Percentiles rank a stretch among this genome's conserved stretches.
phyloP scores from a whole-genome alignment of 352 stramenopile species.

The Pythium insidiosum region DNA sequence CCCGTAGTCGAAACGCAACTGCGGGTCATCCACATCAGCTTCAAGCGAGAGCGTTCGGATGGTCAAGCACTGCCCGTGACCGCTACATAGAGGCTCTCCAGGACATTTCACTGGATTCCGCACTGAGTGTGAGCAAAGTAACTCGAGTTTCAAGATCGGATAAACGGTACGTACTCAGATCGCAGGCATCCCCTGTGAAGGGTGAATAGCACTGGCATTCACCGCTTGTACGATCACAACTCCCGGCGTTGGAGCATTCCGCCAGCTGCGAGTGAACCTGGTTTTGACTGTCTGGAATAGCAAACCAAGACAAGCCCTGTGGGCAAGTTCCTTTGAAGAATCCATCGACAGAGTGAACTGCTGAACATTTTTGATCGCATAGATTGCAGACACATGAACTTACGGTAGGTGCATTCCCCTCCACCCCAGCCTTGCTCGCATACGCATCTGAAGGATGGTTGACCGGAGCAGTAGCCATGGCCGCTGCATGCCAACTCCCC shows the following conservation, averaged over 20 bases:
- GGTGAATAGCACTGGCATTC: constrained; percentile 53
- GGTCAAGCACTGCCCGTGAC: constrained; percentile 72
- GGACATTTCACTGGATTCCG: constrained; percentile 45
- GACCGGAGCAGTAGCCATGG: constrained; percentile 52
- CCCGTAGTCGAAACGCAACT: constrained; percentile 57
- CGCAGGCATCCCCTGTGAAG: constrained; percentile 50
- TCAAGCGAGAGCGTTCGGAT: constrained; percentile 58
- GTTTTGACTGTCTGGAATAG: constrained; percentile 28
- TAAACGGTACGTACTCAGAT: constrained; percentile 28
- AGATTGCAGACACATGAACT: constrained; percentile 2
- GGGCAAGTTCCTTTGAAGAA: constrained; percentile 57
- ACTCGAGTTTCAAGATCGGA: too few relatives aligned
- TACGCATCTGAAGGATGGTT: constrained; percentile 43
- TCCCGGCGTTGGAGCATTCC: constrained; percentile 51
- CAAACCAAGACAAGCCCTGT: constrained; percentile 55
- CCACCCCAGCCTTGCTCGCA: constrained; percentile 54
- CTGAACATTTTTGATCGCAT: too few relatives aligned
- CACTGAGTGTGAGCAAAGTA: too few relatives aligned
- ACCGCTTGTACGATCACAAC: constrained; percentile 41
- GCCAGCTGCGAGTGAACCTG: constrained; percentile 40
- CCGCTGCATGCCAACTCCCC: constrained; percentile 69
- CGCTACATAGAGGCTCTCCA: constrained; percentile 38
- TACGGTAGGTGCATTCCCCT: constrained; percentile 61
- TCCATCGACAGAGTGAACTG: too few relatives aligned
- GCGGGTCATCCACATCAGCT: constrained; percentile 38